Evolutionary conservation across 2,329 filamentous ascomycete genomes (phyloP).

Genomic region (Exophiala bonariae): DNA sequence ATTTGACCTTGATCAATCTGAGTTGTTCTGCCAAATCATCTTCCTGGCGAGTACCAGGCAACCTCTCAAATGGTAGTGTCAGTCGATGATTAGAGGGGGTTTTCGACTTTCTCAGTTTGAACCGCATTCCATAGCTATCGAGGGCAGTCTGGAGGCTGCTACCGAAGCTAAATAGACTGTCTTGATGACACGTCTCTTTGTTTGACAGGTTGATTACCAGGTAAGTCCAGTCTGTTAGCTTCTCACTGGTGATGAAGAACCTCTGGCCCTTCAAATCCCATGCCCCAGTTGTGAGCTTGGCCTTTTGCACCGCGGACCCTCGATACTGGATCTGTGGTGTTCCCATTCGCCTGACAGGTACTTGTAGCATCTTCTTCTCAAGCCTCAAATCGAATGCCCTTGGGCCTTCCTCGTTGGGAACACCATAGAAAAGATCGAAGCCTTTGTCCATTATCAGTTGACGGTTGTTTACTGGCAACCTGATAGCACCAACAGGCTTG

Average conservation of each 20-base stretch:
- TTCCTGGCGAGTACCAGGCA: too few relatives aligned
- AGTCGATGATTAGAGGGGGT: not conserved
- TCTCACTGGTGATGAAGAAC: not conserved
- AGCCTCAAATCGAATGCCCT: conserved; percentile 1
- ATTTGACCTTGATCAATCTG: not conserved
- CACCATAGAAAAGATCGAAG: not conserved
- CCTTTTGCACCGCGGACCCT: not conserved
- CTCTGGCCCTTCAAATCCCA: conserved; percentile 6
- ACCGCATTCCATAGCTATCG: not conserved
- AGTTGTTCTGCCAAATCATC: not conserved
- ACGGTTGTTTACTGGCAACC: conserved; percentile 1
- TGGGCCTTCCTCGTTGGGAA: not conserved
- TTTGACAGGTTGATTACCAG: not conserved
- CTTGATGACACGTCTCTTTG: not conserved
- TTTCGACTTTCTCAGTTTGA: too few relatives aligned
- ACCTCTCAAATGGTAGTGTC: not conserved
- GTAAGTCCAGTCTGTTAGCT: conserved; percentile 8
- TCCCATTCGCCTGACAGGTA: conserved; percentile 1
- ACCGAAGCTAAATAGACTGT: too few relatives aligned
- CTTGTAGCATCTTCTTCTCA: conserved; percentile 1
- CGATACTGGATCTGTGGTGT: conserved; percentile 5
- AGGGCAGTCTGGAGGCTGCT: not conserved
- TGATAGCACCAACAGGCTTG: not conserved
- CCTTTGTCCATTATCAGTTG: conserved; percentile 5
- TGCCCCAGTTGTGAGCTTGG: not conserved